Percentiles rank a stretch among this genome's conserved stretches.
These are phyloP conservation scores for Rhynchospora tenuis DNA, from an alignment of 176 grass and related monocot genomes.

Conservation along the genomic window DNA sequence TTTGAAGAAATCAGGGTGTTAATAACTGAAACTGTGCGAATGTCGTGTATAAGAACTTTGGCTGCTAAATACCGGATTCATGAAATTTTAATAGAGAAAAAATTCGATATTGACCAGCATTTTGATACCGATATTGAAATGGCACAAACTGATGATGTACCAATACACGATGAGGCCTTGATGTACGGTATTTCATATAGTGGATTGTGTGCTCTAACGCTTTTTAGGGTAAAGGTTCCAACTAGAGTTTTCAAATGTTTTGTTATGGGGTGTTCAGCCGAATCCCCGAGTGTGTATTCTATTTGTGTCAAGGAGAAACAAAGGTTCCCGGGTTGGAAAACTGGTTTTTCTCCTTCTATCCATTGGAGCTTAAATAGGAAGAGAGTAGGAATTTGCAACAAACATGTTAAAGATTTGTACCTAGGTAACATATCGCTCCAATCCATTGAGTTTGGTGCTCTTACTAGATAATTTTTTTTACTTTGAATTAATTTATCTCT, in stretches of 20 bases:
- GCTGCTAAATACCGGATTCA: constrained; percentile 80
- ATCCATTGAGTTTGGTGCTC: constrained; percentile 75
- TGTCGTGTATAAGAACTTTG: constrained; percentile 90
- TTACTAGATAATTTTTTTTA: constrained; percentile 31
- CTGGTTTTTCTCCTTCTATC: constrained; percentile 82
- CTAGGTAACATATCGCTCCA: constrained; percentile 78
- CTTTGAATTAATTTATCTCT: not conserved
- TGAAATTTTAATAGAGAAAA: constrained; percentile 79
- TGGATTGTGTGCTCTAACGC: constrained; percentile 67
- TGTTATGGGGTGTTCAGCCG: constrained; percentile 62
- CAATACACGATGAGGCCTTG: constrained; percentile 60
- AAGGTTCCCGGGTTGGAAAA: constrained; percentile 78
- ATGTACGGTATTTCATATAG: constrained; percentile 70
- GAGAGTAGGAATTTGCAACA: constrained; percentile 68
- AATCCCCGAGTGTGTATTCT: constrained; percentile 72
- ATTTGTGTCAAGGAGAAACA: constrained; percentile 83
- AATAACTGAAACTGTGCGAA: constrained; percentile 63
- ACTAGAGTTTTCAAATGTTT: constrained; percentile 60
- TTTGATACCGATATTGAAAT: constrained; percentile 65
- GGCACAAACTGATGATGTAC: constrained; percentile 34
- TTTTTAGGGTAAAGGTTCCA: constrained; percentile 75
- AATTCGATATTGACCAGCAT: constrained; percentile 67
- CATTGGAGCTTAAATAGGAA: constrained; percentile 63
- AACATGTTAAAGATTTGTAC: constrained; percentile 96
- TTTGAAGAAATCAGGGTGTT: constrained; percentile 74